Evolutionary conservation across 257 asterid genomes (phyloP), one percentile per base, ranked within the genome.

Genomic region (Ajuga chamaepitys): DNA sequence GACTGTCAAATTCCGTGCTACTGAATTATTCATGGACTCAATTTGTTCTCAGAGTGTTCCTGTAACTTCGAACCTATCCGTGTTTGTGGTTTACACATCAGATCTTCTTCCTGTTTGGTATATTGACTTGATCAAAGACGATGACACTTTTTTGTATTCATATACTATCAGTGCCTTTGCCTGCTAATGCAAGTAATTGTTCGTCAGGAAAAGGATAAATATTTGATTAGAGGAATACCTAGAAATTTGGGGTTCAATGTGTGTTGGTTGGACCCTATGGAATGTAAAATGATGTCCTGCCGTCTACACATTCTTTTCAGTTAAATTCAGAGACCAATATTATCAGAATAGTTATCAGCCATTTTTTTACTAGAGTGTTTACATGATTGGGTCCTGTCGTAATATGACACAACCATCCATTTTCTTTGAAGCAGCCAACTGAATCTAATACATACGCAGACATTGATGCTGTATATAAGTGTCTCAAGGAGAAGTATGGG

Each of bases 371-470:
- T 63, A 16, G 50, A 64, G 66, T 61, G 60, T 44, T 68, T 62
- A 37, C 17, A 64, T 58, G 55, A 40, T 41, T 60, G 22, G 30
- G 40, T 66, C 62, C 26, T 32, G 62, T 58, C 66, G 40, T 66
- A 53, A 62, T 64, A 67, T 82, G 85, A 85, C 86, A 60, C 68
- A 67, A 46, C 67, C 74, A 68, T 70, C 74, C 72, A 26, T 78
- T 75, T 74, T 75, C 54, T 72, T 76, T 88, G 95, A 63, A 83
- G 83, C 99, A 95, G 99, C 96, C 99, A 25, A 79, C 91, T 78
- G 99, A 95, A 77, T 95, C 70, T 83, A 95, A 91, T 76, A 95
- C 99, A 57, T 95, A 95, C 81, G 85, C 98, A 68, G 98, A 95
- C 89, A 85, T 95, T 74, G 96, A 91, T 75, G 98, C 97, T 65